Percentiles rank a stretch among this genome's conserved stretches.
phyloP scores from a whole-genome alignment of 2,329 filamentous ascomycete genomes.

The Colletotrichum falcatum region DNA sequence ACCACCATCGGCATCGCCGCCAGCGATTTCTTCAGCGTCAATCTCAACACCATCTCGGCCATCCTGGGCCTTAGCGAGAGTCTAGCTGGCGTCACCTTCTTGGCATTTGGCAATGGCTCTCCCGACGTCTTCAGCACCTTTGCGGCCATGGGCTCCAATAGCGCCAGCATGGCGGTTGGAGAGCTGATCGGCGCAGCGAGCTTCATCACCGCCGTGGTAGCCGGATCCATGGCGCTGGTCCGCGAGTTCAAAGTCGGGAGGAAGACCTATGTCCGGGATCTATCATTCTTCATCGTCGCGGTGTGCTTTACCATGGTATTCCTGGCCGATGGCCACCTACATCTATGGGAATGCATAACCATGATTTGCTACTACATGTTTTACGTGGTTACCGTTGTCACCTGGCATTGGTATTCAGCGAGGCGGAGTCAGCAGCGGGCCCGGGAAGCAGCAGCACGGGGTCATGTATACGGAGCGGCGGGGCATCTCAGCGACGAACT shows the following conservation, averaged over 20 bases:
- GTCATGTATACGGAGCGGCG: constrained; percentile 75
- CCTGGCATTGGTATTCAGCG: constrained; percentile 89
- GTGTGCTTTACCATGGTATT: constrained; percentile 90
- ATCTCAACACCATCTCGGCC: constrained; percentile 90
- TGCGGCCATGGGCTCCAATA: constrained; percentile 96
- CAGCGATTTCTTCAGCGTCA: constrained; percentile 98
- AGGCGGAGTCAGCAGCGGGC: constrained; percentile 70
- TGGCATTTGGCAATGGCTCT: constrained; percentile 97
- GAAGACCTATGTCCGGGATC: constrained; percentile 90
- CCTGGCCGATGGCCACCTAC: constrained; percentile 83
- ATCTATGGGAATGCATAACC: constrained; percentile 86
- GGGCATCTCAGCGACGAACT: constrained; percentile 66
- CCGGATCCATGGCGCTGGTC: constrained; percentile 97
- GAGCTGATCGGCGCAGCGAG: constrained; percentile 94
- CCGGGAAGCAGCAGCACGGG: constrained; percentile 77
- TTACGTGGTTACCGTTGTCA: constrained; percentile 89
- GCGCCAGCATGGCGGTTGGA: constrained; percentile 94
- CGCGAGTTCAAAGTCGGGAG: constrained; percentile 91
- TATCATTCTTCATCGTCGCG: constrained; percentile 90
- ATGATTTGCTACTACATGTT: constrained; percentile 95
- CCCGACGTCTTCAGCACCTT: constrained; percentile 99
- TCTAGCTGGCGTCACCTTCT: constrained; percentile 93
- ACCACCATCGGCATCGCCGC: constrained; percentile 97
- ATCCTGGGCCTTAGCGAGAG: constrained; percentile 95
- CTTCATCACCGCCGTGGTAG: constrained; percentile 96